phyloP scores from a whole-genome alignment of 495 filamentous ascomycete species.

The Thermothielavioides terrestris region DNA sequence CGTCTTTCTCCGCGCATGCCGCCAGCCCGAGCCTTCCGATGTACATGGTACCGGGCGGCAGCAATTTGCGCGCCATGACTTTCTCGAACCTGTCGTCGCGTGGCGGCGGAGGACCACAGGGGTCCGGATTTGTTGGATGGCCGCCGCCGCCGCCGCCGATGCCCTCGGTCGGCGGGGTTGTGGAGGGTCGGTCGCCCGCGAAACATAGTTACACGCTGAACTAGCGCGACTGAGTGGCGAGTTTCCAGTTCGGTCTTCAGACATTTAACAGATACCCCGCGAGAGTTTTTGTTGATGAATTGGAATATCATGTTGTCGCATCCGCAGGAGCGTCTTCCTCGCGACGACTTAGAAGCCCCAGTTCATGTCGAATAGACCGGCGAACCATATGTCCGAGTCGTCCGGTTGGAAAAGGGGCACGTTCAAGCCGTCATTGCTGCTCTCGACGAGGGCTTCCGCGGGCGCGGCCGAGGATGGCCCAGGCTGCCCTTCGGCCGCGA shows the following conservation, averaged over 20 bases:
- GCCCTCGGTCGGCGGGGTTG: background rate
- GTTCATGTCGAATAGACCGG: constrained; percentile 21
- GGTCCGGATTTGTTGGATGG: background rate
- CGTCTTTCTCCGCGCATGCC: constrained; percentile 2
- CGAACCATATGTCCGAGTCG: constrained; percentile 19
- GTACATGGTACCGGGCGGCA: constrained; percentile 18
- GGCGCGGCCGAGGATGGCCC: background rate
- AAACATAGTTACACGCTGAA: background rate
- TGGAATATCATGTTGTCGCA: no score
- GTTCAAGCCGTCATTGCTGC: constrained; percentile 2
- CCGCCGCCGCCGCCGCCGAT: background rate
- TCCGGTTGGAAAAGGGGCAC: constrained; percentile 10
- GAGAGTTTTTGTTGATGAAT: no score
- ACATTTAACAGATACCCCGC: constrained; percentile 1
- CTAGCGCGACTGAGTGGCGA: background rate
- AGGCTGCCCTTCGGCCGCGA: background rate
- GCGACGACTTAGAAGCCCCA: constrained; percentile 12
- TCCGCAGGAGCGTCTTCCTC: no score
- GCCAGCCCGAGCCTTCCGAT: constrained; percentile 7
- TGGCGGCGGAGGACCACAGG: background rate
- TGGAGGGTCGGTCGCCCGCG: background rate
- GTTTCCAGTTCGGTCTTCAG: no score
- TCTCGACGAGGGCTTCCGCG: background rate
- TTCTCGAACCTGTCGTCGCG: constrained; percentile 6
- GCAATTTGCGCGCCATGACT: constrained; percentile 8